These are phyloP conservation scores for Phytophthora citrophthora DNA, from an alignment of 352 stramenopile species.

Conservation along the genomic window DNA sequence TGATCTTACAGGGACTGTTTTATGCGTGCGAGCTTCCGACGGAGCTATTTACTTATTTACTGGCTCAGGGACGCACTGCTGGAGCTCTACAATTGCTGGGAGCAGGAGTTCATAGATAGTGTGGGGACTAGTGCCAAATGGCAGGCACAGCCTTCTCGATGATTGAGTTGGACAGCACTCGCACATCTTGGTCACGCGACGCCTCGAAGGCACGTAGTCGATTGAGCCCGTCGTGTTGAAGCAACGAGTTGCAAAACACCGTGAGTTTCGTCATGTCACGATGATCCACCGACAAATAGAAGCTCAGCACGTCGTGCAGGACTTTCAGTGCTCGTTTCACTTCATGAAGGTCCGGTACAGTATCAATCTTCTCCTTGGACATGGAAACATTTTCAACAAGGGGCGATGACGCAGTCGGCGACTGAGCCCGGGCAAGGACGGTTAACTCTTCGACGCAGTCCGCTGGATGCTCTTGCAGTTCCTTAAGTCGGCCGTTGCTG, in stretches of 20 bases:
- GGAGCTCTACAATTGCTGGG: constrained; percentile 10
- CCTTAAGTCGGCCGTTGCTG: constrained; percentile 58
- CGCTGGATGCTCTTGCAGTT: constrained; percentile 63
- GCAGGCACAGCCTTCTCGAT: constrained; percentile 84
- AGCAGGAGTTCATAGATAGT: constrained; percentile 23
- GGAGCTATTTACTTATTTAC: constrained; percentile 32
- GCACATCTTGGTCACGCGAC: constrained; percentile 57
- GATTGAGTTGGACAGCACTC: constrained; percentile 67
- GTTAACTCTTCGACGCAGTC: constrained; percentile 69
- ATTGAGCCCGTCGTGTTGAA: constrained; percentile 78
- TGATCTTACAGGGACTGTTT: not conserved
- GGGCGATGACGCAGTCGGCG: constrained; percentile 11
- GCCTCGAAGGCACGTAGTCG: constrained; percentile 64
- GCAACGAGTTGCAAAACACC: constrained; percentile 83
- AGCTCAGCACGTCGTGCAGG: constrained; percentile 72
- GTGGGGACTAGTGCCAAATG: constrained; percentile 69
- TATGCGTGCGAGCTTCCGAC: constrained; percentile 5
- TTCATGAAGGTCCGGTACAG: constrained; percentile 30
- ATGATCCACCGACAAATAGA: constrained; percentile 71
- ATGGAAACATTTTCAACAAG: constrained; percentile 8
- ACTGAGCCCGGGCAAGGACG: constrained; percentile 40
- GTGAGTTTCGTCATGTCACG: constrained; percentile 84
- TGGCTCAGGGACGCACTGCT: constrained; percentile 21
- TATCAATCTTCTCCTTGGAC: constrained; percentile 19
- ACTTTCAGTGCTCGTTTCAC: constrained; percentile 64